phyloP scores from a whole-genome alignment of 1,139 yeast species.

The Kodamaea anthophila region DNA sequence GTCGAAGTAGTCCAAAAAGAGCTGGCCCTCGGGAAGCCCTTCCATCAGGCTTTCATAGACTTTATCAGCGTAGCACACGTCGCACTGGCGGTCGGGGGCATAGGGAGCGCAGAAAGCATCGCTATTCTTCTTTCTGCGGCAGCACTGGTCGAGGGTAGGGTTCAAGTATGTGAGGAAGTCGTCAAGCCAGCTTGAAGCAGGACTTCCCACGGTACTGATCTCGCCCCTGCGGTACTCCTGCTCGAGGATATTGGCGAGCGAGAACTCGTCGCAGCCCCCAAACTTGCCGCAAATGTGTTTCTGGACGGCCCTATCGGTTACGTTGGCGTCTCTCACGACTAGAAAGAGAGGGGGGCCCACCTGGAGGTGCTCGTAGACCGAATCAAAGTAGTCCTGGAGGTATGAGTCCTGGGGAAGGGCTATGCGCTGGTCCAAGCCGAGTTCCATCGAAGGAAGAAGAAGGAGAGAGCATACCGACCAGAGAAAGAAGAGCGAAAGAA shows the following conservation, averaged over 20 bases:
- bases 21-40: constrained; percentile 74
- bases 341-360: constrained; percentile 92
- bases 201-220: constrained; percentile 65
- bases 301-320: constrained; percentile 57
- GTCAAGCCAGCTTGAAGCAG: constrained; percentile 89
- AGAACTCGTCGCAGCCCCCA: constrained; percentile 72
- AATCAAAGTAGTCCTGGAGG: constrained; percentile 70
- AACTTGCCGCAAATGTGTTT: constrained; percentile 81
- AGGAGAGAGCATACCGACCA: constrained; percentile 62
- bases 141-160: constrained; percentile 82
- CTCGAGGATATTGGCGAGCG: constrained; percentile 77
- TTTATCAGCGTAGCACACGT: constrained; percentile 57
- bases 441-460: constrained; percentile 58
- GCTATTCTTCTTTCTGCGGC: constrained; percentile 50
- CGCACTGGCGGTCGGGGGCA: constrained; percentile 69
- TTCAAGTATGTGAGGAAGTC: constrained; percentile 84
- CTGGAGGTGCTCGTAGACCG: constrained; percentile 64
- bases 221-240: constrained; percentile 71
- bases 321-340: constrained; percentile 61
- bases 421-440: constrained; percentile 84
- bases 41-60: constrained; percentile 71
- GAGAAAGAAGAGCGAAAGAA: constrained; percentile 40
- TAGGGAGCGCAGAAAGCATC: constrained; percentile 53
- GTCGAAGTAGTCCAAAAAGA: constrained; percentile 65
- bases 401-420: constrained; percentile 85